Evolutionary conservation across 208 protist species (phyloP).

Genomic region (Jaenimonas drosophilae): DNA sequence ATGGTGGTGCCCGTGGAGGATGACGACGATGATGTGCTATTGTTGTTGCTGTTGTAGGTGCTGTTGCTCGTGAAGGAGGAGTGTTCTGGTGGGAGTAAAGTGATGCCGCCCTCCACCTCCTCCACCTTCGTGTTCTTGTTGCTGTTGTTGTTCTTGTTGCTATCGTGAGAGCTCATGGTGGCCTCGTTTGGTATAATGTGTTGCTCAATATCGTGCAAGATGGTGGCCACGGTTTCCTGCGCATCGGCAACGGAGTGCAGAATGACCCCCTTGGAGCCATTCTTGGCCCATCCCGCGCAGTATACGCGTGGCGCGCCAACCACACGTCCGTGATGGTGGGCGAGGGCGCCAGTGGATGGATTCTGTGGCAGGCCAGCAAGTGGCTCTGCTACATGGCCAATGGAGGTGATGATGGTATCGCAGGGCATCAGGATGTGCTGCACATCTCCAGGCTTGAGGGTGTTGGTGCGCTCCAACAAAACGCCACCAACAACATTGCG

Average conservation of each 20-base stretch:
- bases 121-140: no score
- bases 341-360: constrained; percentile 44
- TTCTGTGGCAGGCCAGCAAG: constrained; percentile 77
- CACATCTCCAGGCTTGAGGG: constrained; percentile 2
- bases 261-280: constrained; percentile 87
- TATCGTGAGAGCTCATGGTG: no score
- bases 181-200: constrained; percentile 26
- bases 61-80: constrained; percentile 3
- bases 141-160: no score
- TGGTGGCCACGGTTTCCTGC: constrained; percentile 48
- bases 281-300: constrained; percentile 88
- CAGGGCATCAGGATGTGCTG: constrained; percentile 60
- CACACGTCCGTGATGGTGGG: constrained; percentile 56
- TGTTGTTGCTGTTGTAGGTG: not conserved
- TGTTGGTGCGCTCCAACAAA: constrained; percentile 49
- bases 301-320: constrained; percentile 70
- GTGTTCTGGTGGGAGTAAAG: not conserved
- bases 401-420: constrained; percentile 78
- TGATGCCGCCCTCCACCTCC: constrained; percentile 3
- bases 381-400: constrained; percentile 56
- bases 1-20: constrained; percentile 21
- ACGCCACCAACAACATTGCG: constrained; percentile 58
- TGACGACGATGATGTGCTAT: not conserved
- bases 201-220: constrained; percentile 51
- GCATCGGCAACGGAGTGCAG: constrained; percentile 69